Conservation (phyloP, 345 rosid species). For the Noccaea bulbosa region DNA sequence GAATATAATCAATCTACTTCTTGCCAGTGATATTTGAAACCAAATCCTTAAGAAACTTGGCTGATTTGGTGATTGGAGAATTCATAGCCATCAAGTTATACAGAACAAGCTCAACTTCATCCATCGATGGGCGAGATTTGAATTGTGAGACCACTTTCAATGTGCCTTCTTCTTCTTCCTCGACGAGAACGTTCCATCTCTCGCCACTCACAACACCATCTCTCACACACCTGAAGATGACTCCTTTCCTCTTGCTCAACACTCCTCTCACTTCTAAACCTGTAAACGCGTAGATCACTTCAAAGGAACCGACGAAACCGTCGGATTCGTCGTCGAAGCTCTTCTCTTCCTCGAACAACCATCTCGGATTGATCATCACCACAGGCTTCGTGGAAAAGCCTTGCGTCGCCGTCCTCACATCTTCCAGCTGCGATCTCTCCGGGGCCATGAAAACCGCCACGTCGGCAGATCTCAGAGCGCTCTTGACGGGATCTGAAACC, state of each 20-base stretch:
- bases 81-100: conserved; percentile 87
- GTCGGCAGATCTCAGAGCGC: conserved; percentile 52
- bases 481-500: conserved; percentile 26
- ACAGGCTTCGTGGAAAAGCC: conserved; percentile 62
- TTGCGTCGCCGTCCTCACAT: conserved; percentile 48
- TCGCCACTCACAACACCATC: conserved; percentile 85
- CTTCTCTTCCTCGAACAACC: conserved; percentile 69
- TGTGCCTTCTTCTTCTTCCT: conserved; percentile 71
- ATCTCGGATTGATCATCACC: conserved; percentile 77
- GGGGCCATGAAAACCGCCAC: conserved; percentile 73
- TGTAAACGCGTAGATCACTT: conserved; percentile 76
- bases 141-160: conserved; percentile 75
- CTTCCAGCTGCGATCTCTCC: conserved; percentile 52
- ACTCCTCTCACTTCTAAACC: conserved; percentile 78
- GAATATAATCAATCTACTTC: conserved; percentile 44
- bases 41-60: conserved; percentile 69
- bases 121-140: conserved; percentile 66
- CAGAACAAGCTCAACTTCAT: conserved; percentile 76
- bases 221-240: conserved; percentile 77
- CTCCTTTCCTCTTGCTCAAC: conserved; percentile 69
- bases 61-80: conserved; percentile 86
- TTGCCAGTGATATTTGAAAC: conserved; percentile 75
- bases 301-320: conserved; percentile 63
- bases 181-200: conserved; percentile 74
- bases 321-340: conserved; percentile 53